Evolutionary conservation across 2,329 filamentous ascomycete species (phyloP).

Genomic region (Stachybotrys chartarum): DNA sequence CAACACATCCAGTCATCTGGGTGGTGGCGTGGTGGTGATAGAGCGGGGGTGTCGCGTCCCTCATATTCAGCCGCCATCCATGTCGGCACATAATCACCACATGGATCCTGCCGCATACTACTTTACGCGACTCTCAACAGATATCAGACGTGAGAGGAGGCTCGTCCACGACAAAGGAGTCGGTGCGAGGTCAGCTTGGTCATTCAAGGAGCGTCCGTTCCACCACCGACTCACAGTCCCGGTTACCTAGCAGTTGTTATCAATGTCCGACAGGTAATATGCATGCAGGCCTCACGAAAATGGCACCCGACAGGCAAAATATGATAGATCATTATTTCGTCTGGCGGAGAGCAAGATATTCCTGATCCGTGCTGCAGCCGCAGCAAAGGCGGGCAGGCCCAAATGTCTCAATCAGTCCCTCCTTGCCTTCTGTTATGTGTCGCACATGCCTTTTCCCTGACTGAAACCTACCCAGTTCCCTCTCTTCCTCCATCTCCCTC

Average conservation of each 20-base stretch:
- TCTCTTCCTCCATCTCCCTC: background rate
- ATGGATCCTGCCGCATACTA: no score
- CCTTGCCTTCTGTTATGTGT: background rate
- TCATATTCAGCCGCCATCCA: background rate
- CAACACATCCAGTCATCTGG: no score
- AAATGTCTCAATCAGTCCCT: background rate
- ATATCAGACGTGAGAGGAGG: no score
- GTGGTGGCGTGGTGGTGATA: no score
- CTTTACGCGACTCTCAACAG: no score
- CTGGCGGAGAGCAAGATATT: background rate
- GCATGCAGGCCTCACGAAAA: background rate
- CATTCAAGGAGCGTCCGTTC: no score
- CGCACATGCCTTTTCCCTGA: background rate
- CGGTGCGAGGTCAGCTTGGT: no score
- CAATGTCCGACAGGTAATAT: background rate
- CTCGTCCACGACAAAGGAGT: no score
- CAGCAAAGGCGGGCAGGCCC: background rate
- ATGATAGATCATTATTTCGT: background rate
- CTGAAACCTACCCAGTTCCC: background rate
- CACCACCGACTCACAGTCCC: no score
- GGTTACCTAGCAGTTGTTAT: no score
- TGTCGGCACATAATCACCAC: background rate
- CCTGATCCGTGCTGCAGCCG: background rate
- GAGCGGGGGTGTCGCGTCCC: background rate
- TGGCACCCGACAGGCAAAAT: background rate